Evolutionary conservation across 257 asterid species (phyloP).

Genomic region (Salvia hispanica): DNA sequence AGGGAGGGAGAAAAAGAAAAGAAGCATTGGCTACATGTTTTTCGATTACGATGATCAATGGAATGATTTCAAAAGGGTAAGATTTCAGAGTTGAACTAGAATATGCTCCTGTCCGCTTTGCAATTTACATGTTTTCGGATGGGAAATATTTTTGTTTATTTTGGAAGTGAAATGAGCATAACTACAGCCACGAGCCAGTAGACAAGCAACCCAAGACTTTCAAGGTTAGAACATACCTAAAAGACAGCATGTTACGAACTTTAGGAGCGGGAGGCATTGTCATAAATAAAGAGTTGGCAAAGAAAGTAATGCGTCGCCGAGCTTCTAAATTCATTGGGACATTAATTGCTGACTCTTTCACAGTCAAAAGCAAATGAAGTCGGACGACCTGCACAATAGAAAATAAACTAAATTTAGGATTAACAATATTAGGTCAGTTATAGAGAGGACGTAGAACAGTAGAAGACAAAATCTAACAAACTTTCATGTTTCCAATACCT

Average conservation of each 20-base stretch:
- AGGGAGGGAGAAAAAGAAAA: not conserved
- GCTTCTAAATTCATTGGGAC: slow-evolving; percentile 96
- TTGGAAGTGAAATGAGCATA: not conserved
- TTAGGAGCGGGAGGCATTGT: slow-evolving; percentile 91
- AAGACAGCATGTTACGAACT: slow-evolving; percentile 96
- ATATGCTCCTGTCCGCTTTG: not conserved
- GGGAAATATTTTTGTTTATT: not conserved
- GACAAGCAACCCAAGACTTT: slow-evolving; percentile 22
- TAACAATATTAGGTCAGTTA: slow-evolving; percentile 10
- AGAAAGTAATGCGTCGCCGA: slow-evolving; percentile 91
- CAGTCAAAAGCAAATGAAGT: slow-evolving; percentile 92
- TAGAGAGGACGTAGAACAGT: not conserved
- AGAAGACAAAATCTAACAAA: slow-evolving; percentile 4
- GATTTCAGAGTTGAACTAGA: not conserved
- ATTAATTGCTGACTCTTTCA: slow-evolving; percentile 93
- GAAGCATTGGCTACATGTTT: not conserved
- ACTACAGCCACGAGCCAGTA: slow-evolving; percentile 12
- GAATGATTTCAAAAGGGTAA: not conserved
- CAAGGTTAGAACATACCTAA: slow-evolving; percentile 61
- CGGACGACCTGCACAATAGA: slow-evolving; percentile 66
- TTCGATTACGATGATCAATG: not conserved
- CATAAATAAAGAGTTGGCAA: slow-evolving; percentile 96
- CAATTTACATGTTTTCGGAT: not conserved
- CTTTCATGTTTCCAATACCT: slow-evolving; percentile 47
- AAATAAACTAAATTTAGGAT: slow-evolving; percentile 18